Base-by-base conservation (phyloP, 306 rosid genomes). In the Sicyos baderoa region DNA sequence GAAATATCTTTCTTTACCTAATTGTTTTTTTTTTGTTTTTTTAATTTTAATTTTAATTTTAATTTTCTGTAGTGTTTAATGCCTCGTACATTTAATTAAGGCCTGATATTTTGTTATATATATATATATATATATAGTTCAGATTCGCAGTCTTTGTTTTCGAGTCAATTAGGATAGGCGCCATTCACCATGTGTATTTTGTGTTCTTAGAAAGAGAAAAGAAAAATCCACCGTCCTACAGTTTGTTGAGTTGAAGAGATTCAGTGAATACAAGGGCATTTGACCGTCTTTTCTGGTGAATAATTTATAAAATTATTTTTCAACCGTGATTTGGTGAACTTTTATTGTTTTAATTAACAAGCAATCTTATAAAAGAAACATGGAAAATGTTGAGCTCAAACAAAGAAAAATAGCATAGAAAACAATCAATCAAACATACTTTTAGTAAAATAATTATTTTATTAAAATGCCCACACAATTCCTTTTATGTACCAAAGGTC, bases 161-260 rank as follows among this genome's bases (percentile, higher is more conserved):
- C 15, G 14, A 35, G 67, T 60, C 67, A 60, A 60, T 35, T 60
- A 8, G 23, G 67, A 3, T 60, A 17, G 67, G 67, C 48, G 67
- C 67, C 48, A 60, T 60, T 16, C 22, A 57, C 4, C 11, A 1
- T 51, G 15, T 59, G 45, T 59, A 0, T 56, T 12, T 14, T 9
- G 14, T 32, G 67, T 16, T 60, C 7, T 29, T 4, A 11, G 61
- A 7, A 16, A 1, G 42, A 32, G 32, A 16, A 7, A 27, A 29
- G 35, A 29, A 4, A 57, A 12, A 57, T 14, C 47, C 9, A 7
- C 66, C 4, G 45, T 59, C 21, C 65, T 59, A 29, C 47, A 16
- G 47, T 59, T 21, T 59, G 12, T n/a, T 29, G 65, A 29, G 55
- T 51, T 51, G 37, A 32, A n/a, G 17, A 18, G 19, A 51, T 16